These are phyloP conservation scores for Thelephora ganbajun DNA, from an alignment of 768 basidiomycete species.

Conservation along the genomic window DNA sequence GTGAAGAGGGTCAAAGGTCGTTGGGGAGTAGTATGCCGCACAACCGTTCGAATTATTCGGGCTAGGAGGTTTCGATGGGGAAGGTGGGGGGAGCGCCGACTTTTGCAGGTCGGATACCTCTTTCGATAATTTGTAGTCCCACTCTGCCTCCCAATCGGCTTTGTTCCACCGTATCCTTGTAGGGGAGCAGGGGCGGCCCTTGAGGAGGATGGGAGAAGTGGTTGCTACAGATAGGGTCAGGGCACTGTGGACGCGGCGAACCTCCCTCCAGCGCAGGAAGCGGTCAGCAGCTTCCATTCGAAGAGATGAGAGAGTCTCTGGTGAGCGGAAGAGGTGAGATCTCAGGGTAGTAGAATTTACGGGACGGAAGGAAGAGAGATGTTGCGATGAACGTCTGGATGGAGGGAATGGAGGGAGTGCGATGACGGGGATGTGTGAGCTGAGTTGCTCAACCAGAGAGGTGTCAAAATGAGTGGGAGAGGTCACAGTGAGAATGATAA, in stretches of 20 bases:
- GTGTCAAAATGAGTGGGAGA: conserved; percentile 24
- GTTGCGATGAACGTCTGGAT: conserved; percentile 3
- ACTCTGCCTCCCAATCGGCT: conserved; percentile 52
- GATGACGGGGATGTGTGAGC: conserved; percentile 43
- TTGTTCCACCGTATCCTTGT: conserved; percentile 33
- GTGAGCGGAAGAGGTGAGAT: conserved; percentile 46
- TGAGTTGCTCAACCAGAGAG: conserved; percentile 33
- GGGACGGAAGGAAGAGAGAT: conserved; percentile 44
- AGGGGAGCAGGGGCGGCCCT: conserved; percentile 5
- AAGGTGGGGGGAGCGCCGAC: conserved; percentile 3
- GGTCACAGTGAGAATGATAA: conserved; percentile 37
- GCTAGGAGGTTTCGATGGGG: not conserved
- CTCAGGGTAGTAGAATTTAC: conserved; percentile 36
- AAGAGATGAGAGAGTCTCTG: conserved; percentile 41
- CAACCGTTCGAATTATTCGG: conserved; percentile 9
- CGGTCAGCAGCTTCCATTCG: conserved; percentile 55
- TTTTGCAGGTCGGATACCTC: conserved; percentile 33
- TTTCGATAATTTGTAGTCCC: conserved; percentile 43
- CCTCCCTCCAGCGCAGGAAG: conserved; percentile 60
- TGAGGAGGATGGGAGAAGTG: conserved; percentile 6
- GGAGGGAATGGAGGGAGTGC: conserved; percentile 24
- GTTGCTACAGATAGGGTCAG: conserved; percentile 8
- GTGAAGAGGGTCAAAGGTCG: conserved; percentile 48
- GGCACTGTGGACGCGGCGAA: conserved; percentile 40
- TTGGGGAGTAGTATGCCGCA: conserved; percentile 4